Evolutionary conservation across 495 filamentous ascomycete genomes (phyloP), one percentile per base, ranked within the genome.

Genomic region (Hypoxylon fuscum): DNA sequence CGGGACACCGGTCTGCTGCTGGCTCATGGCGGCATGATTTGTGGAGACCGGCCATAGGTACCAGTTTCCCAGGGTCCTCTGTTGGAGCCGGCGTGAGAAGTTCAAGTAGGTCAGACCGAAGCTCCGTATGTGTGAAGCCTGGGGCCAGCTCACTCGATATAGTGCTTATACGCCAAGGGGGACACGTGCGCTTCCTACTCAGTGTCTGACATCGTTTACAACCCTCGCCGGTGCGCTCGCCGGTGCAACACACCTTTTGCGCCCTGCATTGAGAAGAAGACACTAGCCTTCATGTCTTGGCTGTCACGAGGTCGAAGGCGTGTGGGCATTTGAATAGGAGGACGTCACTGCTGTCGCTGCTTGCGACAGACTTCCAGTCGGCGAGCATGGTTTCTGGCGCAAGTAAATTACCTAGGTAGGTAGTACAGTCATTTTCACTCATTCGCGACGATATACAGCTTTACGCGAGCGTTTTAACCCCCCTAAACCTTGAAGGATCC

Each of bases 191-290:
- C 8, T 47, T 32, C 27, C 25, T 47, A 25, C 44, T 5, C 25
- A 32, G 7, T 5, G 44, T 17, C 25, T 47, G 25, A 15, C 44
- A 47, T 32, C 44, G 44, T 15, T 17, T 47, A n/a, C 44, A 32
- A 18, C 44, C 44, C 14, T 17, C 27, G 44, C 44, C 44, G 44
- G 12, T 32, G 25, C 44, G 25, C 44, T 34, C 44, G 44, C 11
- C 44, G 9, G 14, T 47, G 44, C 44, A 47, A 47, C 44, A 25
- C 44, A 32, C 44, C 25, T 47, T 47, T 23, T 47, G 44, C 23
- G 44, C 44, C 23, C 44, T 47, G 14, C 44, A 47, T 32, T 34
- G 44, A 2, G 44, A 47, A 20, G 25, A 47, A 10, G 44, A 22
- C 5, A 31, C 43, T 17, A 23, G 43, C n/a, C 22, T n/a, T 6